Base-by-base conservation (phyloP, 345 rosid species). In the Sisymbrium irio region DNA sequence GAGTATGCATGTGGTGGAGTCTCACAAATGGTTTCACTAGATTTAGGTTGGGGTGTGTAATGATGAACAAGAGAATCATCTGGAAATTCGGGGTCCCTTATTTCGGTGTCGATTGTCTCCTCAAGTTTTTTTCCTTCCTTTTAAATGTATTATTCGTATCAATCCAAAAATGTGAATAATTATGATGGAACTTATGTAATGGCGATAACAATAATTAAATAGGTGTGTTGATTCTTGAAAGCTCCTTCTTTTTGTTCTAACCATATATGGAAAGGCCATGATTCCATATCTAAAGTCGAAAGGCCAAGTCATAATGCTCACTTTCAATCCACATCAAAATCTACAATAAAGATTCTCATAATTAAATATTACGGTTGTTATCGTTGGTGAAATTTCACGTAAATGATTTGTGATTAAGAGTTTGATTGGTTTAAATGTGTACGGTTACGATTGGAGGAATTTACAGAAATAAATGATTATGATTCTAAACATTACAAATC, bases 51-150 rank as follows among this genome's bases (percentile, higher is more conserved):
- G 11, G 57, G 53, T 55, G 70, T 35, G 69, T 69, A 76, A 69
- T 69, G 79, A 76, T 76, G 75, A 44, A 76, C 79, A 62, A 62
- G 79, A 54, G 75, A 69, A 76, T 76, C 79, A 62, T 62, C 17
- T 1, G 50, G 9, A 75, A 61, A 53, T 62, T 69, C 36, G 59
- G 69, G 79, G 79, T 44, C 79, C 79, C 79, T 75, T 56, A 45
- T 75, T 51, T 67, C 79, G 62, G 44, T 62, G 70, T 76, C 74
- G 56, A 76, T 55, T 61, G 79, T 76, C 79, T 7, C 65, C 54
- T 76, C 69, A 44, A 17, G 3, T 19, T 13, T 39, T 6, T 45
- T 17, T 4, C 35, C 35, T 12, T 41, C 28, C 44, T 41, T 47
- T 22, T 20, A 19, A 44, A 53, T 25, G 18, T 69, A 53, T 45